Base-by-base conservation (phyloP, 1,284 basidiomycete species). In the Cutaneotrichosporon dermatis region DNA sequence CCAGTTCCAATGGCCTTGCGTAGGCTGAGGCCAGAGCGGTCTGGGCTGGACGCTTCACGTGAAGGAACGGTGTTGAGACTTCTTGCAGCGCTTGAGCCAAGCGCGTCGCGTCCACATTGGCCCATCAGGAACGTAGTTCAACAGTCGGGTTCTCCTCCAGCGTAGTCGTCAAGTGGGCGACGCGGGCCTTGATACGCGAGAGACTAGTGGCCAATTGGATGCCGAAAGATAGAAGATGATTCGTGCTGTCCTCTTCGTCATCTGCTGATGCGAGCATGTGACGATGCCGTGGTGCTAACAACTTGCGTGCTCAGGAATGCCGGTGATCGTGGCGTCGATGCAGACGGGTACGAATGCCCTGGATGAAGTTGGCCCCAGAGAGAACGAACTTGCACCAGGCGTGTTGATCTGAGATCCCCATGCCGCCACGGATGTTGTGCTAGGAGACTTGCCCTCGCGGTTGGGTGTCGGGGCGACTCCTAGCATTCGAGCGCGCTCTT, bases 1-100 rank as follows among this genome's bases (percentile, higher is more conserved):
- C 92, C 92, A 97, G 61, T 90, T 90, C 92, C 92, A 95, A 96
- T 82, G 0, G 90, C 90, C 40, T 85, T 83, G 12, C 91, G 85
- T 39, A 97, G 81, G 88, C 86, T 6, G 84, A 79, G 0, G 90
- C 86, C 39, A 93, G 82, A 0, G 88, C 85, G 4, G 84, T 78
- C 68, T 92, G 90, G 0, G 87, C 84, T 41, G 88, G 86, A 45
- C 83, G 83, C 67, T 86, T 86, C 83, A 96, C 88, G 71, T 89
- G 90, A 13, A 94, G 84, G 50, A 96, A 85, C 3, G 92, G 81
- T 1, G 88, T 88, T 0, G 88, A 89, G 6, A 96, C 76, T 70
- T 96, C 93, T 46, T 73, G 71, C n/a, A 79, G 57, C 4, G 71
- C 53, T 53, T 73, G 68, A 4, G 67, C 60, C 8, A 81, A 68